These are phyloP conservation scores for Metrosideros polymorpha DNA, from an alignment of 441 rosid genomes.

Conservation along the genomic window DNA sequence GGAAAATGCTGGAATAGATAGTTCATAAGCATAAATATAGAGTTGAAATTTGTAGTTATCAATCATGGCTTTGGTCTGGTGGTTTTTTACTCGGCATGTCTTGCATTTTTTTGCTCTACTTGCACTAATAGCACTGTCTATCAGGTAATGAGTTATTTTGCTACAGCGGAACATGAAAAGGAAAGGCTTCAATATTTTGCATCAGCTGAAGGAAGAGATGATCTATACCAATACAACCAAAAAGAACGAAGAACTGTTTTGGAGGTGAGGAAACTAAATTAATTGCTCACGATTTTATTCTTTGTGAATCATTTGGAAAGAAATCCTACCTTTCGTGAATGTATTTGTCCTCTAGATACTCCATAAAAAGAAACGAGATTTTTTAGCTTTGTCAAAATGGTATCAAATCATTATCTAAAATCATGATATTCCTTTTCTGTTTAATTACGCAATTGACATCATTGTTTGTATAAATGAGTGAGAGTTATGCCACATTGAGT, in stretches of 20 bases:
- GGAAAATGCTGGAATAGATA: neutral
- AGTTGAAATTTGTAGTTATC: neutral
- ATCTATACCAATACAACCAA: slow-evolving; percentile 87
- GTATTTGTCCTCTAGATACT: neutral
- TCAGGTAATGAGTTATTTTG: slow-evolving; percentile 86
- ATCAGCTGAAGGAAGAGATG: slow-evolving; percentile 95
- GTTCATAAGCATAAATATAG: neutral
- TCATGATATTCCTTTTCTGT: neutral
- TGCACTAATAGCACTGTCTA: neutral
- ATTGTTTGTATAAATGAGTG: neutral
- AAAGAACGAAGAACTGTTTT: slow-evolving; percentile 84
- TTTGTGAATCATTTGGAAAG: neutral
- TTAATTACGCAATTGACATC: neutral
- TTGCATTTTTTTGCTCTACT: neutral
- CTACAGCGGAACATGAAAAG: slow-evolving; percentile 74
- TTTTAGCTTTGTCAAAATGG: neutral
- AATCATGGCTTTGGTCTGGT: neutral
- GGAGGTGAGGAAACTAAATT: slow-evolving; percentile 44
- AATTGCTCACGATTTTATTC: neutral
- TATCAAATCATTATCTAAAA: neutral
- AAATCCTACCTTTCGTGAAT: neutral
- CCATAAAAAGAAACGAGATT: neutral
- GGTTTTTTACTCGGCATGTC: neutral
- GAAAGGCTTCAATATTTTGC: slow-evolving; percentile 83
- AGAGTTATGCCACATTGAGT: neutral